Evolutionary conservation across 2,329 filamentous ascomycete genomes (phyloP).

Genomic region (Colletotrichum musicola): DNA sequence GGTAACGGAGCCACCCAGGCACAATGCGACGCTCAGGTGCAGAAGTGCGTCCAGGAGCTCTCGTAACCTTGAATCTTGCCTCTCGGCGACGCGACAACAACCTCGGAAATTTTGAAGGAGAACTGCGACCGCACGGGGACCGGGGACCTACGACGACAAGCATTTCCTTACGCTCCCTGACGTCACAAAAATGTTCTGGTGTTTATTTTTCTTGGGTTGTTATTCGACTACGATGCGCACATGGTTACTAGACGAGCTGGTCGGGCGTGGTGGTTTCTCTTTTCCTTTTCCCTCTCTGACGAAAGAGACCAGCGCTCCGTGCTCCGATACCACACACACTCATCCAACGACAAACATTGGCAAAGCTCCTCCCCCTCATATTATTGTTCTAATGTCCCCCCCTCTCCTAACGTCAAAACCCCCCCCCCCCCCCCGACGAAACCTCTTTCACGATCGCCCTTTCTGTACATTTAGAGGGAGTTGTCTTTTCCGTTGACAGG

Average conservation of each 20-base stretch:
- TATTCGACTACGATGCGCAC: neutral
- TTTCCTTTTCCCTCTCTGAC: slow-evolving; percentile 24
- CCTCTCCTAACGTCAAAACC: neutral
- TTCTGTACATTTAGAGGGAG: slow-evolving; percentile 40
- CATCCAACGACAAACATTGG: slow-evolving; percentile 28
- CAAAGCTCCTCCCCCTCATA: slow-evolving; percentile 32
- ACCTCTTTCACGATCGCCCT: slow-evolving; percentile 31
- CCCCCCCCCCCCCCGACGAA: slow-evolving; percentile 1
- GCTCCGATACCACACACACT: slow-evolving; percentile 32
- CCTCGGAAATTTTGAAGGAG: slow-evolving; percentile 7
- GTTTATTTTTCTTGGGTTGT: slow-evolving; percentile 24
- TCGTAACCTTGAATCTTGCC: slow-evolving; percentile 41
- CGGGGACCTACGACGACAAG: slow-evolving; percentile 3
- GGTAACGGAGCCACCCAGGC: slow-evolving; percentile 53
- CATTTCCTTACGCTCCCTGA: neutral
- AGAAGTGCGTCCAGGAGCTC: slow-evolving; percentile 53
- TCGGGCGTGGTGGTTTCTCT: slow-evolving; percentile 23
- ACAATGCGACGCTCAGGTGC: slow-evolving; percentile 70
- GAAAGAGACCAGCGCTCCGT: slow-evolving; percentile 23
- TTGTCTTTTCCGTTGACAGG: slow-evolving; percentile 32
- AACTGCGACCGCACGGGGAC: slow-evolving; percentile 6
- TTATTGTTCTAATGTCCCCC: slow-evolving; percentile 41
- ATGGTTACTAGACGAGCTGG: slow-evolving; percentile 24
- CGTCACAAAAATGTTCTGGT: slow-evolving; percentile 18
- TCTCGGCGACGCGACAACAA: slow-evolving; percentile 10